Evolutionary conservation across 2,329 filamentous ascomycete genomes (phyloP), one percentile per base, ranked within the genome.

Genomic region (Coccinonectria pachysandricola): DNA sequence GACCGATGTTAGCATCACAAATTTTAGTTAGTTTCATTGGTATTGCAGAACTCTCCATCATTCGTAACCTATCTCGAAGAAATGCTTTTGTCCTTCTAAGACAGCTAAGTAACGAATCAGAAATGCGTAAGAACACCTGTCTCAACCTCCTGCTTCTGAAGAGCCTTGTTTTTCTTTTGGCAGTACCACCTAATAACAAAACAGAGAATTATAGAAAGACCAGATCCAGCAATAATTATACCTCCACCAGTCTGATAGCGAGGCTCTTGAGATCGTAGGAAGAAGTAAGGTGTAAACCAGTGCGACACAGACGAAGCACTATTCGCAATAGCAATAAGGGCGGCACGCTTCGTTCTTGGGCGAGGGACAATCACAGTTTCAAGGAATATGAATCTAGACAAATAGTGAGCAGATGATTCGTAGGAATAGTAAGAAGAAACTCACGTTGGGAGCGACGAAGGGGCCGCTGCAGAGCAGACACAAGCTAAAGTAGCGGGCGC

Each of bases 401-500:
- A 14, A 6, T 16, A 12, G 9, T 7, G 12, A 23, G 5, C 7
- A 17, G 10, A 12, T 21, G 12, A 10, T 12, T 7, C 6, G 20
- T 19, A 7, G 7, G 17, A 19, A 7, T 10, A 19, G 10, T 7
- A 19, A 19, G 17, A 10, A 10, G 7, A 19, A 10, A 17, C 22
- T 23, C 13, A 27, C 28, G 30, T 57, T 57, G 19, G 55, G 46
- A 7, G 50, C 54, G 7, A 50, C 47, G 29, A 54, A 59, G 3
- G 55, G 53, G n/a, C 55, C 55, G 6, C 33, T 46, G 26, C 51
- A 48, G 5, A 57, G 42, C 10, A 62, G 35, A 42, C 61, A 55
- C 26, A 62, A 45, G 16, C 53, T 51, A 26, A 62, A 43, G 39
- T 61, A 63, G 19, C 59, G 52, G n/a, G 52, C 56, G 6, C 49